Evolutionary conservation across 306 rosid genomes (phyloP).

Genomic region (Luffa aegyptiaca): DNA sequence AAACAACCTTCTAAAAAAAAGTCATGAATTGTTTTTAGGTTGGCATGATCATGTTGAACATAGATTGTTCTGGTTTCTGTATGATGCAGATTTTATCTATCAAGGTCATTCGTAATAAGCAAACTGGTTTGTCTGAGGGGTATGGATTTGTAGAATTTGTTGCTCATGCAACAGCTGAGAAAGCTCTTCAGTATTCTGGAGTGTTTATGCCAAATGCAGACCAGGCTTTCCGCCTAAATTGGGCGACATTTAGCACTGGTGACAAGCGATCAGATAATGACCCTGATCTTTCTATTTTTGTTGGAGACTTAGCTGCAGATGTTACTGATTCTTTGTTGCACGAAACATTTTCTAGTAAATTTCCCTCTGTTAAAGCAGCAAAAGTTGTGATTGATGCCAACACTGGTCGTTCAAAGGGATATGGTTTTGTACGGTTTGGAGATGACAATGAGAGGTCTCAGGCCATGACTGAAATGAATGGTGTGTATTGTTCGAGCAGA

Average conservation of each 20-base stretch:
- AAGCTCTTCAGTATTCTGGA: slow-evolving; percentile 62
- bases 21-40: background rate
- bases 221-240: slow-evolving; percentile 83
- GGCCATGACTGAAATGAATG: slow-evolving; percentile 86
- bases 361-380: slow-evolving; percentile 84
- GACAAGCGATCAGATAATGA: slow-evolving; percentile 80
- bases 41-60: background rate
- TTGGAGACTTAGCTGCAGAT: slow-evolving; percentile 94
- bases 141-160: slow-evolving; percentile 86
- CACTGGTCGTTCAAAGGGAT: slow-evolving; percentile 94
- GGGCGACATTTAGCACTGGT: slow-evolving; percentile 89
- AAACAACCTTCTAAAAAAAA: background rate
- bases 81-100: slow-evolving; percentile 57
- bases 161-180: slow-evolving; percentile 73
- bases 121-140: slow-evolving; percentile 76
- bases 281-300: slow-evolving; percentile 88
- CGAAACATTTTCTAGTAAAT: slow-evolving; percentile 65
- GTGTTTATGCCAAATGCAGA: slow-evolving; percentile 76
- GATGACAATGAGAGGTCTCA: slow-evolving; percentile 76
- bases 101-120: slow-evolving; percentile 91
- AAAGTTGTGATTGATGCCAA: slow-evolving; percentile 95
- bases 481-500: slow-evolving; percentile 81
- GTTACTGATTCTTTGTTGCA: slow-evolving; percentile 74
- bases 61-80: background rate
- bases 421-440: slow-evolving; percentile 95